Base-by-base conservation (phyloP, 768 basidiomycete genomes). In the Tricholoma hemisulphureum region DNA sequence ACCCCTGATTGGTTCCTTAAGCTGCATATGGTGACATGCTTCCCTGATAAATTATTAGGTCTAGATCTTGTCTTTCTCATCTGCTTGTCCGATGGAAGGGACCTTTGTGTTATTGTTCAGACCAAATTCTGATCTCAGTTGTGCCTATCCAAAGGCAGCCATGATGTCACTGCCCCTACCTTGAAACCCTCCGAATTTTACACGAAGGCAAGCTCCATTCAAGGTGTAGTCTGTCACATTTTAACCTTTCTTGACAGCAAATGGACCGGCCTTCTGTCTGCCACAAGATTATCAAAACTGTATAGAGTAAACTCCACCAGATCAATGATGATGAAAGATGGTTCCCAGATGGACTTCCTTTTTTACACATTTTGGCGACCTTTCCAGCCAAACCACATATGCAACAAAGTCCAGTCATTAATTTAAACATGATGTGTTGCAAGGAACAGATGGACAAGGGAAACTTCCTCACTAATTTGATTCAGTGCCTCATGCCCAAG, bases 91-190 rank as follows among this genome's bases (percentile, higher is more conserved):
- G 4, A 49, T 49, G 28, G 46, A 49, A 29, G 3, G 46, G 46
- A n/a, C 46, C 16, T 49, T 49, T 49, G 24, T 11, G n/a, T 49
- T 29, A 49, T 49, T n/a, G 46, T 49, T 49, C 46, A 49, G 26
- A 26, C 23, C 46, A 48, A 18, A 48, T 48, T 48, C 46, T 3
- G 46, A 48, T 48, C 26, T 48, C 1, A 28, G 7, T 16, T 16
- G 2, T 6, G 45, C 45, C 45, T 46, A 26, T 26, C 45, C 45
- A 46, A 26, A 46, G 13, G 24, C 6, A 14, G 16, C 24, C 26
- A 48, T 8, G 26, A 48, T 26, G 3, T 13, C 14, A 6, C 45
- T 16, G 26, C 28, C 46, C 29, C 1, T 28, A 48, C 26, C 2
- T 48, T 48, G 24, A 7, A 6, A n/a, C 14, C 14, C 45, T 7